A percentile compares a stretch with the other conserved stretches of the same genome.
Conservation (phyloP, 805 yeast genomes). For the Teunomyces pallodes region DNA sequence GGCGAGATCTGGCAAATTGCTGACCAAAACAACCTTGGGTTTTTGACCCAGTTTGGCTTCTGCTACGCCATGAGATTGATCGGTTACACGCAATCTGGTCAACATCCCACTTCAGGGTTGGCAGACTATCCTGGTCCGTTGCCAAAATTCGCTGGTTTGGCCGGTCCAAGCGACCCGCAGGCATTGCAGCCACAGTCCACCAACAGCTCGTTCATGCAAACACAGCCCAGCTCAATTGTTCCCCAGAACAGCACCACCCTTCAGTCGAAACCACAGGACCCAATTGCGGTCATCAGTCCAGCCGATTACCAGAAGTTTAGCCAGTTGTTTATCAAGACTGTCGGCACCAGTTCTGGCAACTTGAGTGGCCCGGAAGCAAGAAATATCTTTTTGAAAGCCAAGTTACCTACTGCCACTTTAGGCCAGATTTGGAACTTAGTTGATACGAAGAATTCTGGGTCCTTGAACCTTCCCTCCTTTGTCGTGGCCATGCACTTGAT, state of each 20-base stretch:
- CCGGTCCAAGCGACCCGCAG: slow-evolving; percentile 7
- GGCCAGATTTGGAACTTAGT: slow-evolving; percentile 90
- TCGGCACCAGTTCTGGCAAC: slow-evolving; percentile 50
- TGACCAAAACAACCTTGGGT: slow-evolving; percentile 87
- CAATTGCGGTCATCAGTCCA: slow-evolving; percentile 50
- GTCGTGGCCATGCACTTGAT: slow-evolving; percentile 93
- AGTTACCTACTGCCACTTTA: slow-evolving; percentile 69
- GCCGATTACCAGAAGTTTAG: slow-evolving; percentile 62
- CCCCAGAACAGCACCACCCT: slow-evolving; percentile 32
- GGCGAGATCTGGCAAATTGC: slow-evolving; percentile 95
- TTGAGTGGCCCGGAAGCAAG: slow-evolving; percentile 80
- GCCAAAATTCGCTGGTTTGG: slow-evolving; percentile 52
- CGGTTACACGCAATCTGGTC: slow-evolving; percentile 81
- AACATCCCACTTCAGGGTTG: slow-evolving; percentile 48
- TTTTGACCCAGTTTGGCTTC: slow-evolving; percentile 76
- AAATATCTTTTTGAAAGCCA: slow-evolving; percentile 84
- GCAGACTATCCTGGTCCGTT: slow-evolving; percentile 61
- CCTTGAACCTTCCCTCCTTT: slow-evolving; percentile 70
- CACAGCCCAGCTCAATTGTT: slow-evolving; percentile 37
- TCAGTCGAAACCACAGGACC: slow-evolving; percentile 33
- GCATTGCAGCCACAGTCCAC: slow-evolving; percentile 36
- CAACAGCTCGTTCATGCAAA: slow-evolving; percentile 39
- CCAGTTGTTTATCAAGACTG: slow-evolving; percentile 70
- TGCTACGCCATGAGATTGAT: slow-evolving; percentile 84
- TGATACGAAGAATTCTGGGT: slow-evolving; percentile 73